These are phyloP conservation scores for Cocos nucifera DNA, from an alignment of 176 grass and related monocot genomes.

Conservation along the genomic window DNA sequence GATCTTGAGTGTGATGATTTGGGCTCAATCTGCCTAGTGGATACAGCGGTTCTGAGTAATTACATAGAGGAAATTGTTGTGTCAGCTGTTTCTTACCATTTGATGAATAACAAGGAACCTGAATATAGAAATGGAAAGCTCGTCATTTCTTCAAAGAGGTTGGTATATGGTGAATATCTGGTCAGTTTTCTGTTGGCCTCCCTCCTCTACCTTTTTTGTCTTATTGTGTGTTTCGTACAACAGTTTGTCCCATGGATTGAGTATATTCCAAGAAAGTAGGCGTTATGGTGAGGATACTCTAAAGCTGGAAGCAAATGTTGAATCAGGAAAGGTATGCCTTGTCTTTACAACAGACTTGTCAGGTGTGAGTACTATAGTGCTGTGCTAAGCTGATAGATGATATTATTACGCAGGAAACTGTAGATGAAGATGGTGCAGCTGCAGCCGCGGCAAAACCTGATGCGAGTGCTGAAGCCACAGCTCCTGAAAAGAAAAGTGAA, in stretches of 20 bases:
- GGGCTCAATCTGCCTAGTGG: constrained; percentile 71
- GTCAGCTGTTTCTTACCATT: constrained; percentile 82
- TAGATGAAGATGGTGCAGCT: constrained; percentile 8
- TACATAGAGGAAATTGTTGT: constrained; percentile 93
- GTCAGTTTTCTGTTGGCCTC: neutral
- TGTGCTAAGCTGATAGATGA: constrained; percentile 23
- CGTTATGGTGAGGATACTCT: constrained; percentile 68
- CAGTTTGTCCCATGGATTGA: constrained; percentile 84
- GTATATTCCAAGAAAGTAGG: constrained; percentile 76
- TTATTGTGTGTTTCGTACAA: constrained; percentile 5
- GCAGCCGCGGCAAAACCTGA: constrained; percentile 16
- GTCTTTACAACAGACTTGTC: no score
- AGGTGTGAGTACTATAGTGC: no score
- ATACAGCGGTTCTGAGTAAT: constrained; percentile 72
- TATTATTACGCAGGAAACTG: constrained; percentile 11
- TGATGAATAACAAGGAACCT: constrained; percentile 73
- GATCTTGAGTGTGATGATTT: constrained; percentile 93
- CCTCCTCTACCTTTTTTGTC: neutral
- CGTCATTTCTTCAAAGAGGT: constrained; percentile 77
- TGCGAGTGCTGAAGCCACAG: constrained; percentile 4
- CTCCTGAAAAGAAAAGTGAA: constrained; percentile 37
- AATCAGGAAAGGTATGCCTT: constrained; percentile 39
- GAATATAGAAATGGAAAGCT: constrained; percentile 96
- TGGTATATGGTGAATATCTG: constrained; percentile 5
- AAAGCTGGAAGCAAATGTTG: constrained; percentile 64